Evolutionary conservation across 2,329 filamentous ascomycete genomes (phyloP).

Genomic region (Daldinia eschscholtzii): DNA sequence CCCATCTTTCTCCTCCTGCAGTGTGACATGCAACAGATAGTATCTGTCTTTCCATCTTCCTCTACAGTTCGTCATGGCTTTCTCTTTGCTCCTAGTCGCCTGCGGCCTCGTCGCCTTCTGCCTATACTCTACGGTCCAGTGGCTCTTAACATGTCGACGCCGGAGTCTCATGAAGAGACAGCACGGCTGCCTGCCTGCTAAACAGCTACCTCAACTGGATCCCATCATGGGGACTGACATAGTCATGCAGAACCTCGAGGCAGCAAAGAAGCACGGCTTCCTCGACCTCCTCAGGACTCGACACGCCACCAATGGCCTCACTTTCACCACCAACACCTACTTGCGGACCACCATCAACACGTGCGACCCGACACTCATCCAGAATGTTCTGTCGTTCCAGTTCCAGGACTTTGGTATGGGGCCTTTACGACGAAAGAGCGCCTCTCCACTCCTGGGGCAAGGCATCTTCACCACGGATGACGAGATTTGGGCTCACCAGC

Average conservation of each 20-base stretch:
- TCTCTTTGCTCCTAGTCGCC: constrained; percentile 37
- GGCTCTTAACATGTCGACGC: constrained; percentile 38
- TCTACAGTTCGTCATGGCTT: constrained; percentile 33
- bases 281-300: constrained; percentile 41
- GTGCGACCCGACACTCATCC: constrained; percentile 41
- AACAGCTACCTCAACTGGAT: constrained; percentile 40
- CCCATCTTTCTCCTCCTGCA: constrained; percentile 35
- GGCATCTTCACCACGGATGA: constrained; percentile 44
- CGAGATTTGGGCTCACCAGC: constrained; percentile 43
- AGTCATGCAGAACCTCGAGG: constrained; percentile 39
- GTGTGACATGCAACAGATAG: constrained; percentile 34
- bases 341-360: constrained; percentile 45
- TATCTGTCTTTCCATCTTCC: constrained; percentile 9
- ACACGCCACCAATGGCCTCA: constrained; percentile 41
- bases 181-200: constrained; percentile 43
- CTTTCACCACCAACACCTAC: constrained; percentile 44
- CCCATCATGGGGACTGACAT: constrained; percentile 42
- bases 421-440: constrained; percentile 41
- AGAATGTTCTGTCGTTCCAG: constrained; percentile 44
- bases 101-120: constrained; percentile 28
- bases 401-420: constrained; percentile 44
- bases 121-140: constrained; percentile 34
- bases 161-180: constrained; percentile 35
- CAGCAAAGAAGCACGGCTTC: constrained; percentile 40
- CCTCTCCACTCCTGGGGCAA: constrained; percentile 38